Evolutionary conservation across 1,284 basidiomycete species (phyloP), one percentile per base, ranked within the genome.

Genomic region (Thelephora terrestris): DNA sequence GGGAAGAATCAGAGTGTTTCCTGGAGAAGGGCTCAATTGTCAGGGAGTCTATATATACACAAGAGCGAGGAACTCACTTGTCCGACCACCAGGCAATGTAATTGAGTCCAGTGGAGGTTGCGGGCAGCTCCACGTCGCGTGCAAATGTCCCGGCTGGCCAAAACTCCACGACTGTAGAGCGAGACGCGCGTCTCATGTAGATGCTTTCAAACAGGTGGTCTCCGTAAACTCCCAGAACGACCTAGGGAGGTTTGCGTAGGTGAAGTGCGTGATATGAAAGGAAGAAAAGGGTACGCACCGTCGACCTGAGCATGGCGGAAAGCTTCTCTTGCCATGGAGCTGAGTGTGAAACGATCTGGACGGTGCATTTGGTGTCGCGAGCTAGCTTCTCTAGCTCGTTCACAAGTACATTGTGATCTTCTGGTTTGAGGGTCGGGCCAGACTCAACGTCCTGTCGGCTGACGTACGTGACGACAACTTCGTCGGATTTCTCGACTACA

Each of bases 71-170:
- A 0, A 50, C 63, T 46, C 57, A 86, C 76, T 66, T 71, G 49
- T 74, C 70, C 45, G 76, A 71, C 62, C 76, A 76, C 87, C 85
- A 91, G 21, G 85, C 85, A 36, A 85, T 68, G 58, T 90, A 92
- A 40, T 75, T 71, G 52, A 89, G 75, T 2, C 79, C 80, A 34
- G 91, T 64, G 0, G 82, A 78, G 20, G 71, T 69, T 7, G 79
- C 69, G n/a, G 81, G 70, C 43, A 74, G 59, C 59, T 84, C 78
- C 55, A 79, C 76, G 58, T 91, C 85, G 44, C 74, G 73, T n/a
- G 76, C 71, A 61, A 88, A 92, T n/a, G 74, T 74, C 3, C 75
- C 73, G 25, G 76, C 65, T 16, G 80, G 83, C 69, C 91, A 92
- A 61, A 93, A 75, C 65, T 94, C 91, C 68, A 93, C 79, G 24